A percentile compares a stretch with the other conserved stretches of the same genome.
phyloP scores from a whole-genome alignment of 495 filamentous ascomycete genomes.

The Aspergillus cavernicola region DNA sequence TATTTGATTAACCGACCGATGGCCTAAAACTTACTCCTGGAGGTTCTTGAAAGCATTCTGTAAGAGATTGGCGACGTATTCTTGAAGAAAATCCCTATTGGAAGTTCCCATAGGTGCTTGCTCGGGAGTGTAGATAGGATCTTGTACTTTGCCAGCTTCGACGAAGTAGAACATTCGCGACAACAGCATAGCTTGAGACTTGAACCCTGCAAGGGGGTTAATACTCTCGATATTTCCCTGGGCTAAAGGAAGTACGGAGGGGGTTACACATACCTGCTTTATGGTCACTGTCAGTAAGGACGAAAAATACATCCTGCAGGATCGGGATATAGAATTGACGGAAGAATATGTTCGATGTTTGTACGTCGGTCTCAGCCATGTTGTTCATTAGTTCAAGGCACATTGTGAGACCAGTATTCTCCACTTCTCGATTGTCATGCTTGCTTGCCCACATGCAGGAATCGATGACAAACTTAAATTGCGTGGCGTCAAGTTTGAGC shows the following conservation, averaged over 20 bases:
- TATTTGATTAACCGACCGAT: not conserved
- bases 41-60: constrained; percentile 92
- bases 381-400: constrained; percentile 97
- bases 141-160: constrained; percentile 77
- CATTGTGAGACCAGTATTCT: constrained; percentile 97
- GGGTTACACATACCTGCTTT: constrained; percentile 74
- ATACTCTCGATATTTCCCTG: constrained; percentile 2
- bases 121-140: constrained; percentile 79
- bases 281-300: constrained; percentile 94
- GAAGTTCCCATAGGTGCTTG: constrained; percentile 78
- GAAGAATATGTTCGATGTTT: constrained; percentile 92
- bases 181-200: constrained; percentile 88
- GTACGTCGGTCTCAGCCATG: constrained; percentile 84
- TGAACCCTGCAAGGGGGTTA: constrained; percentile 62
- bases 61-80: constrained; percentile 81
- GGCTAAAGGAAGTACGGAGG: not conserved
- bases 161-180: constrained; percentile 96
- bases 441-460: constrained; percentile 99
- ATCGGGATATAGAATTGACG: constrained; percentile 93
- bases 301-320: constrained; percentile 97
- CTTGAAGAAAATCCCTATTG: constrained; percentile 85
- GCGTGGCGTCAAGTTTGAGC: constrained; percentile 85
- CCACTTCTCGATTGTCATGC: constrained; percentile 97
- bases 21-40: constrained; percentile 66
- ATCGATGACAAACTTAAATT: constrained; percentile 99